Base-by-base conservation (phyloP, 495 filamentous ascomycete species). In the Copromyces sp. region DNA sequence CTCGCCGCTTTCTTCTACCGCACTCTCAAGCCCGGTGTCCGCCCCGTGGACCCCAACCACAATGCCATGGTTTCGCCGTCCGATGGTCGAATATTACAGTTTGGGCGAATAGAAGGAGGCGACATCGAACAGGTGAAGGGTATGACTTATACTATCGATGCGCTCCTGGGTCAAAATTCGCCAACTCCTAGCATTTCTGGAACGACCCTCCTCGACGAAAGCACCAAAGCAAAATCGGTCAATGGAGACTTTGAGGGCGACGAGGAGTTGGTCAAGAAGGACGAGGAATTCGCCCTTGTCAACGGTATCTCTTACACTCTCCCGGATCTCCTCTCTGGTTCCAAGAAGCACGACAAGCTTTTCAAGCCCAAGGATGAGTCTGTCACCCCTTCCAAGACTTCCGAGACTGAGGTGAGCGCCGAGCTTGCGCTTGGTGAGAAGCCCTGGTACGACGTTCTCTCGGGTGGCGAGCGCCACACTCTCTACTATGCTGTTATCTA, bases 111-210 rank as follows among this genome's bases (percentile, higher is more conserved):
- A 71, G 91, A 95, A 75, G 87, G 92, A 69, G 95, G 94, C 39
- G 92, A 97, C 75, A 94, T 99, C n/a, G 95, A 98, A 81, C 95
- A 98, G 80, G 95, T 98, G 45, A 99, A 99, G 81, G 95, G 95
- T 65, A 95, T 98, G 87, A 98, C 94, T 4, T 99, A 99, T 81
- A 95, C 92, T 73, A 86, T 99, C 68, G 95, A 98, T 79, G 94
- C 95, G 1, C 86, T 99, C 1, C 84, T 99, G 4, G 95, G 95
- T 42, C 88, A 89, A 68, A 87, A 83, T 71, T 82, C 82, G 24
- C 84, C 86, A 16, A 74, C 82, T 2, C 77, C 82, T 3, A 84
- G 83, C 76, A 70, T 85, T 59, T 81, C 81, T 29, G 76, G 79
- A 45, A 69, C 70, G 20, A 72, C 69, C 59, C 74, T 78, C 9